phyloP scores from a whole-genome alignment of 129 eudicot species.

The Pulicaria dysenterica region DNA sequence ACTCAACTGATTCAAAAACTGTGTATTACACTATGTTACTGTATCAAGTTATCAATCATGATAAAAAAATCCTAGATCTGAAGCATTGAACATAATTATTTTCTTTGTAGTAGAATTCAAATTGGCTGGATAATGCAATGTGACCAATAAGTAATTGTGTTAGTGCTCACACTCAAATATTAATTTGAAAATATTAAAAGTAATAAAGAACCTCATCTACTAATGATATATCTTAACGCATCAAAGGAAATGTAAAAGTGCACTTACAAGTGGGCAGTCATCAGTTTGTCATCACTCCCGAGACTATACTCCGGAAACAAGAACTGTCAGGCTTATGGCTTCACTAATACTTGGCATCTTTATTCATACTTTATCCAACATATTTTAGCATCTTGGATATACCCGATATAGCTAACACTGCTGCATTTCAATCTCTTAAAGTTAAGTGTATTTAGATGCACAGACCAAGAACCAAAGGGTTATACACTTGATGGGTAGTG shows the following conservation, averaged over 20 bases:
- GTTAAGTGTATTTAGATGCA: conserved; percentile 5
- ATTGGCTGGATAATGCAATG: conserved; percentile 21
- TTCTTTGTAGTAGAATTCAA: neutral
- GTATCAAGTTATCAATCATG: neutral
- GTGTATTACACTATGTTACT: neutral
- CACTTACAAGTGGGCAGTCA: conserved; percentile 11
- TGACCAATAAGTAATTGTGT: neutral
- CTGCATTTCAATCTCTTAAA: neutral
- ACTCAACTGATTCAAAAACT: neutral
- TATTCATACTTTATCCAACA: neutral
- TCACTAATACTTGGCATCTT: neutral
- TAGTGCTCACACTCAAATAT: conserved; percentile 18
- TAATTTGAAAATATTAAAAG: conserved; percentile 7
- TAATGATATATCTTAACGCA: conserved; percentile 4
- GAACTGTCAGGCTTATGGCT: neutral
- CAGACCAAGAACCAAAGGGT: conserved; percentile 4
- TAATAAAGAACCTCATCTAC: conserved; percentile 9
- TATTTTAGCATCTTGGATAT: conserved; percentile 1
- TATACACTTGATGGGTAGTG: conserved; percentile 1
- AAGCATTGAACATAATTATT: neutral
- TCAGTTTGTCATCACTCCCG: conserved; percentile 3
- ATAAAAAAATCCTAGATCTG: neutral
- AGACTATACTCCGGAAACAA: neutral
- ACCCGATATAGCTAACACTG: neutral
- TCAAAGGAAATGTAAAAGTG: conserved; percentile 25